Evolutionary conservation across 768 basidiomycete genomes (phyloP).

Genomic region (Lactifluus volemus): DNA sequence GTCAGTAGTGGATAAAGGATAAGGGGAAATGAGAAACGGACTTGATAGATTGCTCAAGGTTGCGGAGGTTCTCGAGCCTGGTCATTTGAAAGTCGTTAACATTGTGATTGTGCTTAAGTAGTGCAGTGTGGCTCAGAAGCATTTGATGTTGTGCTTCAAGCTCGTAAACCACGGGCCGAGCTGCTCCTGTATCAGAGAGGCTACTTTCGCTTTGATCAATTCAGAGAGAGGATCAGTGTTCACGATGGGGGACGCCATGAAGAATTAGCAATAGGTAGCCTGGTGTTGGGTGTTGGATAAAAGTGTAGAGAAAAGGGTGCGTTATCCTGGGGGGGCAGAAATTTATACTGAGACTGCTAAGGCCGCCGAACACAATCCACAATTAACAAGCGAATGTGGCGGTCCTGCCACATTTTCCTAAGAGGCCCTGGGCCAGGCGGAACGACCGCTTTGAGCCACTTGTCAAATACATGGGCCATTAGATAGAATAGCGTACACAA

Average conservation of each 20-base stretch:
- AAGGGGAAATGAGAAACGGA: neutral
- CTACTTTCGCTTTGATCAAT: neutral
- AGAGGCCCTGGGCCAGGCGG: neutral
- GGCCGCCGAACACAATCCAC: neutral
- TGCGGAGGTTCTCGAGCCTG: slow-evolving; percentile 9
- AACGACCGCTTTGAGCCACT: neutral
- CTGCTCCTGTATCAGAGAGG: slow-evolving; percentile 8
- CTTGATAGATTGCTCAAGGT: slow-evolving; percentile 16
- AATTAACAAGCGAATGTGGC: neutral
- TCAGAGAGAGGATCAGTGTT: neutral
- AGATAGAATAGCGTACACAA: neutral
- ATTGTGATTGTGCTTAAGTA: slow-evolving; percentile 10
- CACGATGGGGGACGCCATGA: neutral
- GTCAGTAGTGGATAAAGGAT: neutral
- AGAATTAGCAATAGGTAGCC: neutral
- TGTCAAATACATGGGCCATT: neutral
- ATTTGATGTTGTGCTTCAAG: slow-evolving; percentile 3
- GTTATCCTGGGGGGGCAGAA: neutral
- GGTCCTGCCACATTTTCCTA: neutral
- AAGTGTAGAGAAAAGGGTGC: neutral
- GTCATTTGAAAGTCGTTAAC: slow-evolving; percentile 10
- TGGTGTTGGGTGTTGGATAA: neutral
- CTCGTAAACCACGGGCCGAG: slow-evolving; percentile 8
- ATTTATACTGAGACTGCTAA: neutral
- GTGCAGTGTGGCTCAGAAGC: neutral